Base-by-base conservation (phyloP, 305 asterid species). In the Solanum hybrid region DNA sequence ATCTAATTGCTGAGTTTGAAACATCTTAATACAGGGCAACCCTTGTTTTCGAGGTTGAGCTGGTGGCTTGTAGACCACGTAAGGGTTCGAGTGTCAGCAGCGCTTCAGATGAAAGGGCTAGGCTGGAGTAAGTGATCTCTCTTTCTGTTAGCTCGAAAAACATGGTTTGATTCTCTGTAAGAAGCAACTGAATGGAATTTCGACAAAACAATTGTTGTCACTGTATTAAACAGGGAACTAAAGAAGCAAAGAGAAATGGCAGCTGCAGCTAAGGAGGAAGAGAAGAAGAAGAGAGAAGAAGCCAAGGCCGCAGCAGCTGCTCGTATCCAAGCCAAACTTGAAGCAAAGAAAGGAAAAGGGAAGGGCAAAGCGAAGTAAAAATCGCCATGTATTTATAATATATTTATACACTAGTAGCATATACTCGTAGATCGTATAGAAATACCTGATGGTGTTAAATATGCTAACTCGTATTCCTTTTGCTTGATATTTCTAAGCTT, bases 291-390 rank as follows among this genome's bases (percentile, higher is more conserved):
- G 94, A 91, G 99, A 86, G 99, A 96, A 93, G 99, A 96, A 91
- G 99, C 99, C 3, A 96, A 97, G 94, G 98, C 98, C 1, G 98
- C 99, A 0, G 99, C 99, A 14, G 97, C 99, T n/a, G 99, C 99
- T 68, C 94, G 99, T 88, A 94, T 97, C 81, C 99, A 95, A 93
- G 98, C 99, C 90, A 97, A 96, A 92, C 97, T 96, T 72, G 98
- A 96, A 4, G 95, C 98, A 70, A 97, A 96, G 93, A 97, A 96
- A 90, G 98, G 99, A 77, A 97, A 95, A 92, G 99, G 99, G 20
- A 97, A 97, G 91, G 98, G 98, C n/a, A 97, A 96, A 92, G 94
- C 93, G 78, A 97, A 96, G 91, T 97, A 93, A 89, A 90, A 77
- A 32, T 33, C 3, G 20, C 13, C 2, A 26, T 38, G 41, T 76